These are phyloP conservation scores for Backusella parvicylindrica DNA, from an alignment of 192 early-diverging fungal species.

Conservation along the genomic window DNA sequence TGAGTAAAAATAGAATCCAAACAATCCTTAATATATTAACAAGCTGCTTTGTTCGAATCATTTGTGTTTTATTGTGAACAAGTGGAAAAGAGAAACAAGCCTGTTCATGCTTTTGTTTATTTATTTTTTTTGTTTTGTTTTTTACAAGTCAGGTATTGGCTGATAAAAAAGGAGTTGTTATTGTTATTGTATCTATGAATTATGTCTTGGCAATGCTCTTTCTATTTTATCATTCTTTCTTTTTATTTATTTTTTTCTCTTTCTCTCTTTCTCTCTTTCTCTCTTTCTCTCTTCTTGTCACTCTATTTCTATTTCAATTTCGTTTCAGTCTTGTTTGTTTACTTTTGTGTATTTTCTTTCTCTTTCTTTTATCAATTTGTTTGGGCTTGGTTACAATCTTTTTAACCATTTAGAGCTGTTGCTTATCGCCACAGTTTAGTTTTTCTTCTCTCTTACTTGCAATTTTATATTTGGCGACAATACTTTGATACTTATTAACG, in stretches of 20 bases:
- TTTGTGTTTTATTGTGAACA: not conserved
- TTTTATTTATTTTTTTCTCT: not conserved
- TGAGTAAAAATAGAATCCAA: slow-evolving; percentile 14
- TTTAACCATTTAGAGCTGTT: not conserved
- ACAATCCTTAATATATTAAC: slow-evolving; percentile 1
- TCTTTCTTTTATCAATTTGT: not conserved
- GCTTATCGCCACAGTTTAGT: not conserved
- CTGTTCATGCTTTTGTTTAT: not conserved
- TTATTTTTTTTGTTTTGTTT: not conserved
- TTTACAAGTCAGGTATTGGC: not conserved
- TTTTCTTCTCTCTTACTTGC: not conserved
- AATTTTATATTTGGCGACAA: not conserved
- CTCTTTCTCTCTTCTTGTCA: not conserved
- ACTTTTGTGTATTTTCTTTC: not conserved
- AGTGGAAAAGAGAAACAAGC: not conserved
- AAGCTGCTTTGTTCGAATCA: not conserved
- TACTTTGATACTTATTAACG: not conserved
- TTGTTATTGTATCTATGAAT: not conserved
- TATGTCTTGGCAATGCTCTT: not conserved
- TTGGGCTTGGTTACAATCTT: not conserved
- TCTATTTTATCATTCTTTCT: not conserved
- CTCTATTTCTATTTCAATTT: no score
- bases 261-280: not conserved
- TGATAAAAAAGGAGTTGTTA: not conserved
- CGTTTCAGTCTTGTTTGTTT: not conserved